These are phyloP conservation scores for Jacaranda mimosifolia DNA, from an alignment of 257 asterid genomes.

Conservation along the genomic window DNA sequence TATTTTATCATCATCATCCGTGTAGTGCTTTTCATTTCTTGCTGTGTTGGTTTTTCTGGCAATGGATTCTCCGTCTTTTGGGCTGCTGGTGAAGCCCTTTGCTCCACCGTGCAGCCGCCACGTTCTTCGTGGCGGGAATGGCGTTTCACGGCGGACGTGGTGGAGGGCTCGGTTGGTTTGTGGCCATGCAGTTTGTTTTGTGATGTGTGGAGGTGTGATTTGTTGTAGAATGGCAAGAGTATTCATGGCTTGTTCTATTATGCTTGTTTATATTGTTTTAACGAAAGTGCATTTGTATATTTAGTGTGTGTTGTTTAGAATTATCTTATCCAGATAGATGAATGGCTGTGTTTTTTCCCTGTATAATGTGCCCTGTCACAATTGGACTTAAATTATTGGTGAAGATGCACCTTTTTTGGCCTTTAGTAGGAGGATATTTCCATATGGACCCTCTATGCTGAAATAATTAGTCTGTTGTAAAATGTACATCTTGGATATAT, in stretches of 20 bases:
- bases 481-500: too few relatives aligned
- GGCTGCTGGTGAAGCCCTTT: constrained; percentile 63
- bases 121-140: constrained; percentile 31
- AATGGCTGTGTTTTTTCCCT: constrained; percentile 47
- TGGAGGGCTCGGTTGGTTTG: constrained; percentile 39
- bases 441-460: not conserved
- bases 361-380: constrained; percentile 12
- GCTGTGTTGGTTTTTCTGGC: constrained; percentile 22
- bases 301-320: not conserved
- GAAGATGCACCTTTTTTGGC: not conserved
- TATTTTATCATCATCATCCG: constrained; percentile 62
- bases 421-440: constrained; percentile 30
- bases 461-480: not conserved
- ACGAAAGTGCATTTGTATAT: not conserved
- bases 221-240: constrained; percentile 54
- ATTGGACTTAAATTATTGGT: not conserved
- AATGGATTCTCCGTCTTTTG: constrained; percentile 27
- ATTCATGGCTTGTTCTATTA: constrained; percentile 50
- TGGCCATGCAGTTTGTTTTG: constrained; percentile 41
- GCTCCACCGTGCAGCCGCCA: constrained; percentile 65
- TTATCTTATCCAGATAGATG: constrained; percentile 57
- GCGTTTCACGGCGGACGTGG: constrained; percentile 30
- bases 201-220: constrained; percentile 34
- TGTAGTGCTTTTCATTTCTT: not conserved
- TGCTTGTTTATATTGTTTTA: constrained; percentile 6